Conservation (phyloP, 176 grass and related monocot species). For the Oryza glaberrima region DNA sequence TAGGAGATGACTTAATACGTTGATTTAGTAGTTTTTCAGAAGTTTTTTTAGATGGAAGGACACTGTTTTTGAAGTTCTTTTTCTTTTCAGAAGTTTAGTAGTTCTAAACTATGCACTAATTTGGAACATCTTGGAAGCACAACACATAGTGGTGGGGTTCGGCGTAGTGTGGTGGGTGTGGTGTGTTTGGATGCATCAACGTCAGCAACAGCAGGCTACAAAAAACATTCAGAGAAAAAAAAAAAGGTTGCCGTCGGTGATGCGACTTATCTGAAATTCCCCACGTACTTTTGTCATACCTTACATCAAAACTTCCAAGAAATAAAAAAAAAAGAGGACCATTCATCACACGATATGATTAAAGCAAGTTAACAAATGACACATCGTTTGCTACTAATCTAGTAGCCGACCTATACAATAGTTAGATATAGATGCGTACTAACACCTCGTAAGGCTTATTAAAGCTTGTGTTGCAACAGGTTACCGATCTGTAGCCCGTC, state of each 20-base stretch:
- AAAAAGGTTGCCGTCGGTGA: not conserved
- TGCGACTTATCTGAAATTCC: not conserved
- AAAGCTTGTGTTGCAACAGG: too few species aligned
- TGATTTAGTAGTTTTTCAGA: not conserved
- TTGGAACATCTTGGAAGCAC: not conserved
- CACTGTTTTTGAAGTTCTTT: too few species aligned
- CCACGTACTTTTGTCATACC: not conserved
- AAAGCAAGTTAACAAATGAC: not conserved
- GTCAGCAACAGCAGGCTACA: not conserved
- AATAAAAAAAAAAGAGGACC: not conserved
- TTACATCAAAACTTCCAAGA: not conserved
- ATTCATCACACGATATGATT: not conserved
- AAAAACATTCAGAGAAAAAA: not conserved
- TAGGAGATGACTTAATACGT: not conserved
- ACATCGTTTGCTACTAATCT: too few species aligned
- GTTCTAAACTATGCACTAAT: not conserved
- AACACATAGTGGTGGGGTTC: not conserved
- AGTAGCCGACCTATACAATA: too few species aligned
- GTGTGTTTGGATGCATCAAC: not conserved
- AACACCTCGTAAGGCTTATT: too few species aligned
- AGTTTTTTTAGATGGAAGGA: too few species aligned
- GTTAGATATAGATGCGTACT: too few species aligned
- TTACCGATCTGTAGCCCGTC: too few species aligned
- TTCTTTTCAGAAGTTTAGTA: not conserved
- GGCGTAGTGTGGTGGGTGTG: not conserved